phyloP scores from a whole-genome alignment of 768 basidiomycete species.

The Phaeotremella fagi region DNA sequence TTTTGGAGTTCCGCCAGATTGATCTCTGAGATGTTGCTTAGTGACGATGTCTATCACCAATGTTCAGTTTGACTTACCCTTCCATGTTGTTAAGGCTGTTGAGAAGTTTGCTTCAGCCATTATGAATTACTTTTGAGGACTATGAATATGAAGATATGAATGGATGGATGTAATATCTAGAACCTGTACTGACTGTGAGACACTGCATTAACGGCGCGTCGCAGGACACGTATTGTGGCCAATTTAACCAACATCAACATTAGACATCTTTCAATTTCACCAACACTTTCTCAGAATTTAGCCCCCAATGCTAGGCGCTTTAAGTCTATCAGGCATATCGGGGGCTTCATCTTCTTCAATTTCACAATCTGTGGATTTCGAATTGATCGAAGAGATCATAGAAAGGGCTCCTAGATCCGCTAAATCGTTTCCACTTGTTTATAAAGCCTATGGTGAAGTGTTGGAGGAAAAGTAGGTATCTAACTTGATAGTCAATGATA shows the following conservation, averaged over 20 bases:
- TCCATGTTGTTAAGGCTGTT: conserved; percentile 87
- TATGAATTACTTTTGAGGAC: not conserved
- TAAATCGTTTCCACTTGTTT: conserved; percentile 38
- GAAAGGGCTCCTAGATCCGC: conserved; percentile 26
- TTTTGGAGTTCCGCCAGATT: conserved; percentile 87
- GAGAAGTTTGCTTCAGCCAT: conserved; percentile 76
- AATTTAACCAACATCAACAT: no score
- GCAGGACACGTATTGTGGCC: no score
- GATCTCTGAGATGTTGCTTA: conserved; percentile 58
- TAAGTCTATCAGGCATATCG: conserved; percentile 13
- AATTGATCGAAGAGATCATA: conserved; percentile 36
- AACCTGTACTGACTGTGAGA: no score
- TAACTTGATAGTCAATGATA: no score
- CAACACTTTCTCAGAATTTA: no score
- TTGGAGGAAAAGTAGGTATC: conserved; percentile 32
- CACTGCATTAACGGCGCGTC: not conserved
- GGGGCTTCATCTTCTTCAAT: conserved; percentile 14
- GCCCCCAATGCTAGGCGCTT: conserved; percentile 8
- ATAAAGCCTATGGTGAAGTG: conserved; percentile 33
- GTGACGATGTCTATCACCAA: not conserved
- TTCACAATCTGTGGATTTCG: conserved; percentile 29
- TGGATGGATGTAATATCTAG: not conserved
- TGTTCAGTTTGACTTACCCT: conserved; percentile 55
- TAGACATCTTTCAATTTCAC: no score
- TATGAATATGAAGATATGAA: not conserved